Conservation (phyloP, 768 basidiomycete species). For the Amanita thiersii region DNA sequence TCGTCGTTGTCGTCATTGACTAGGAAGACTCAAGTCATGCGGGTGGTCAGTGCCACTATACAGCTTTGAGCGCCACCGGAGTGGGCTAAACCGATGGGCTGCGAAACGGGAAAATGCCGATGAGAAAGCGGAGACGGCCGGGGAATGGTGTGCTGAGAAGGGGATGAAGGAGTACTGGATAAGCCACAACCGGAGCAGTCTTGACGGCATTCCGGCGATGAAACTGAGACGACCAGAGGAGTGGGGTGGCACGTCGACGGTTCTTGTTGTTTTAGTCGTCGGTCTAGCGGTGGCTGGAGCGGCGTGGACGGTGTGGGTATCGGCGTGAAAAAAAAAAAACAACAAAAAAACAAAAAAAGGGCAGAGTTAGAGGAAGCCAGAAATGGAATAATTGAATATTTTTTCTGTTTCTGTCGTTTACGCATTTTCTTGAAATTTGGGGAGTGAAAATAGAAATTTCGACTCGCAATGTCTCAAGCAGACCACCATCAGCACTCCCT, state of each 20-base stretch:
- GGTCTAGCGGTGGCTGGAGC: too few species aligned
- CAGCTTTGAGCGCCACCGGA: constrained; percentile 46
- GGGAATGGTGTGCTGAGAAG: not conserved
- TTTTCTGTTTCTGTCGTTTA: too few species aligned
- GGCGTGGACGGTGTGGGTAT: too few species aligned
- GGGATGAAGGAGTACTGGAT: not conserved
- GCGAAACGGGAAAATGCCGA: constrained; percentile 36
- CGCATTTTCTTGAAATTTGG: too few species aligned
- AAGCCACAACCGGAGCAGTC: not conserved
- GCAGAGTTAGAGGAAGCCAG: not conserved
- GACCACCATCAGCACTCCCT: constrained; percentile 36
- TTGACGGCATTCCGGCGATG: not conserved
- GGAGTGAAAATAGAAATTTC: not conserved
- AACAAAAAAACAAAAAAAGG: too few species aligned
- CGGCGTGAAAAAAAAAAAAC: too few species aligned
- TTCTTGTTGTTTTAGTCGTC: too few species aligned
- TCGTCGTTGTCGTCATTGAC: too few species aligned
- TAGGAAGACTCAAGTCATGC: too few species aligned
- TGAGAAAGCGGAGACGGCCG: constrained; percentile 9
- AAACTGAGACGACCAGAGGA: too few species aligned
- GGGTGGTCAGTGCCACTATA: constrained; percentile 58
- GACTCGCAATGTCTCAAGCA: constrained; percentile 8
- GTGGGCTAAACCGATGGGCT: constrained; percentile 38
- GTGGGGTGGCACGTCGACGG: too few species aligned
- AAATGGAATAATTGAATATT: constrained; percentile 4